Percentiles rank a stretch among this genome's conserved stretches.
Evolutionary conservation across 1,284 basidiomycete species (phyloP).

Genomic region (Paramarasmius palmivorus): DNA sequence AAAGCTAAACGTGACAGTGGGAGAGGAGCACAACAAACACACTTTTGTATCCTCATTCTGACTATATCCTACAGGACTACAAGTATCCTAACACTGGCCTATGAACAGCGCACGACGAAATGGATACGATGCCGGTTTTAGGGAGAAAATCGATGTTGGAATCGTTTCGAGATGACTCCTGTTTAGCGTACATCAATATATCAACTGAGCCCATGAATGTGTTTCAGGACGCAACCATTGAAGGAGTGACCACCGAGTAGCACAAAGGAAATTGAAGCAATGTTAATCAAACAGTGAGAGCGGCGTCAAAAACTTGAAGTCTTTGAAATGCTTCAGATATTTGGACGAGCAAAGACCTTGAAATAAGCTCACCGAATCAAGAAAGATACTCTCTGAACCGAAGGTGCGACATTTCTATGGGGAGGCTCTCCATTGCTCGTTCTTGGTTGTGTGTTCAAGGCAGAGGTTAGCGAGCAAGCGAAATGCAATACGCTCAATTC

Average conservation of each 20-base stretch:
- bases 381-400: conserved; percentile 56
- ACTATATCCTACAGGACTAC: conserved; percentile 69
- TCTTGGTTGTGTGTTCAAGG: conserved; percentile 7
- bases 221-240: conserved; percentile 39
- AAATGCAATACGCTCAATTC: too few species aligned
- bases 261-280: conserved; percentile 61
- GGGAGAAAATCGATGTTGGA: conserved; percentile 77
- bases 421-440: conserved; percentile 43
- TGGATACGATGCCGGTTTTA: conserved; percentile 61
- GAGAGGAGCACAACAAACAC: conserved; percentile 9
- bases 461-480: not conserved
- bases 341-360: not conserved
- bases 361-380: conserved; percentile 43
- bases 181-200: too few species aligned
- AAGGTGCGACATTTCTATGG: conserved; percentile 52
- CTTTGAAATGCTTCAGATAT: conserved; percentile 29
- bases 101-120: conserved; percentile 63
- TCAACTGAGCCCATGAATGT: too few species aligned
- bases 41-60: conserved; percentile 83
- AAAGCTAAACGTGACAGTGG: conserved; percentile 3
- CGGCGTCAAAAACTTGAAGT: conserved; percentile 77
- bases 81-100: conserved; percentile 79
- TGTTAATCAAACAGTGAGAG: conserved; percentile 73
- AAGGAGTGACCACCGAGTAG: conserved; percentile 54
- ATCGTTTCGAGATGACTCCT: conserved; percentile 52